These are phyloP conservation scores for Hypocrella siamensis DNA, from an alignment of 2,329 filamentous ascomycete species.

Conservation along the genomic window DNA sequence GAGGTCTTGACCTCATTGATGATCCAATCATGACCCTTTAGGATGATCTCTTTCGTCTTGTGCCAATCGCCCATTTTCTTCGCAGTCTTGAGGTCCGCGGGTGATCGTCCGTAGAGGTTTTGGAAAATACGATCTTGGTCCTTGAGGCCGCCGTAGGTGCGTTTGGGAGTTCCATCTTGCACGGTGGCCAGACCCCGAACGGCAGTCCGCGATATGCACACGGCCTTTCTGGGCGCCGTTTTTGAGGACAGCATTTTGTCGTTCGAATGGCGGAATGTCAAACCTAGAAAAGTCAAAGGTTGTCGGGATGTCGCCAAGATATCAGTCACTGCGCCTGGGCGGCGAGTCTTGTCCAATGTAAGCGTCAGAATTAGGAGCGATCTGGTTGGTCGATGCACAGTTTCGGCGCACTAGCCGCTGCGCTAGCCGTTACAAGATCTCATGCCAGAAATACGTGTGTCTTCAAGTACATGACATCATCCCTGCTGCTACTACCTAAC, in stretches of 20 bases:
- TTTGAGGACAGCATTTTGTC: slow-evolving; percentile 27
- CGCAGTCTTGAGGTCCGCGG: slow-evolving; percentile 78
- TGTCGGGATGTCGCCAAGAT: slow-evolving; percentile 11
- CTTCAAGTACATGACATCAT: too few relatives aligned
- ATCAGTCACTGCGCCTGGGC: slow-evolving; percentile 19
- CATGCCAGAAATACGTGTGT: not conserved
- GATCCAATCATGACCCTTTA: slow-evolving; percentile 98
- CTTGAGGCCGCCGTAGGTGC: slow-evolving; percentile 69
- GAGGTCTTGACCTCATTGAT: slow-evolving; percentile 96
- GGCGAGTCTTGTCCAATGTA: slow-evolving; percentile 16
- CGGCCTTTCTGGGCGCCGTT: slow-evolving; percentile 22
- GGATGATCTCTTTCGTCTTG: slow-evolving; percentile 95
- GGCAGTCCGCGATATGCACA: slow-evolving; percentile 25
- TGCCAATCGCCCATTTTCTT: slow-evolving; percentile 99
- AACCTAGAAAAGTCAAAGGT: slow-evolving; percentile 6
- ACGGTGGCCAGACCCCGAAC: slow-evolving; percentile 66
- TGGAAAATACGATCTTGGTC: slow-evolving; percentile 99
- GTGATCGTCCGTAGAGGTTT: slow-evolving; percentile 91
- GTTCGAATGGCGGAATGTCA: slow-evolving; percentile 11
- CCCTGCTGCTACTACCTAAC: too few relatives aligned
- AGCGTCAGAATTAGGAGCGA: slow-evolving; percentile 19
- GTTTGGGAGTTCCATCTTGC: slow-evolving; percentile 55
- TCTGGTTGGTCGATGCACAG: slow-evolving; percentile 25
- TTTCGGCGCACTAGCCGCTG: slow-evolving; percentile 11
- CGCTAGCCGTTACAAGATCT: slow-evolving; percentile 15